phyloP scores from a whole-genome alignment of 2,329 filamentous ascomycete genomes.

The Colletotrichum caudatum region DNA sequence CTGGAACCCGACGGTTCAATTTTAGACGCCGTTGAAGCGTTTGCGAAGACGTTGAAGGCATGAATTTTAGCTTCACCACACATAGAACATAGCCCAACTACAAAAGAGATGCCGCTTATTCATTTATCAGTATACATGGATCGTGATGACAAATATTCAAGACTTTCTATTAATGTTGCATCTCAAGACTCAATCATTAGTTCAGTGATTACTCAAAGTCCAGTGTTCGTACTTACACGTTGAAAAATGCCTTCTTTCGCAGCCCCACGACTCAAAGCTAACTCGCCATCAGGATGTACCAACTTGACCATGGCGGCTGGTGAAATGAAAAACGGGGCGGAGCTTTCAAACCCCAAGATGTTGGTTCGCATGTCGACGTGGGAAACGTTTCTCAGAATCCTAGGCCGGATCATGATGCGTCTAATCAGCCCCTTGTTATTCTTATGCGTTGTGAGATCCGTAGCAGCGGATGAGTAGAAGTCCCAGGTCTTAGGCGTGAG shows the following conservation, averaged over 20 bases:
- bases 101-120: not conserved
- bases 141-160: no score
- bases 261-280: constrained; percentile 46
- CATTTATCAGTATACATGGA: no score
- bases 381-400: constrained; percentile 83
- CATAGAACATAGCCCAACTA: no score
- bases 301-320: constrained; percentile 74
- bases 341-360: constrained; percentile 65
- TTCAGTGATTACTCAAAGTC: not conserved
- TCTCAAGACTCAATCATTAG: not conserved
- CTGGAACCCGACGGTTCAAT: constrained; percentile 57
- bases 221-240: constrained; percentile 50
- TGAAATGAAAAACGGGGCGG: constrained; percentile 71
- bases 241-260: constrained; percentile 61
- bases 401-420: constrained; percentile 74
- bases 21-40: constrained; percentile 28
- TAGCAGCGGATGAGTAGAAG: constrained; percentile 86
- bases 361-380: constrained; percentile 66
- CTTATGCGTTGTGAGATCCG: constrained; percentile 84
- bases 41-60: constrained; percentile 31
- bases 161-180: no score
- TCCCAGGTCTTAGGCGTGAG: constrained; percentile 50
- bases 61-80: not conserved
- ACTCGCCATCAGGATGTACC: constrained; percentile 72
- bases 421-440: constrained; percentile 76